phyloP scores from a whole-genome alignment of 441 rosid species.

The Adansonia gregorii region DNA sequence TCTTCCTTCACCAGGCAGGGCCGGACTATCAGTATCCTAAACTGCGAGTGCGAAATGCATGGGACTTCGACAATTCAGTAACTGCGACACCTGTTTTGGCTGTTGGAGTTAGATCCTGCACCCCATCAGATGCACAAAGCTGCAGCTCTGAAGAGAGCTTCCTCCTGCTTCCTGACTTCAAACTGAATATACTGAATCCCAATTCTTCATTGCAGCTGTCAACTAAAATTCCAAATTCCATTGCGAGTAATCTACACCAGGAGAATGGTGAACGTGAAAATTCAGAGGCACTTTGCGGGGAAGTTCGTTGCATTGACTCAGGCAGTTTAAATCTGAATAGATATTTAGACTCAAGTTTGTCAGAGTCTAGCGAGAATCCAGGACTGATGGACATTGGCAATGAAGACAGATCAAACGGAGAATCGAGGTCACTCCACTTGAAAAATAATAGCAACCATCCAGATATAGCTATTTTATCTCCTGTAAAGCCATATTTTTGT shows the following conservation, averaged over 20 bases:
- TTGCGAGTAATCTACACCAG: conserved; percentile 35
- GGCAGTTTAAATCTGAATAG: conserved; percentile 41
- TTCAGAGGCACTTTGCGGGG: conserved; percentile 58
- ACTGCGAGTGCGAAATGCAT: conserved; percentile 67
- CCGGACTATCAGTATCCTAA: conserved; percentile 66
- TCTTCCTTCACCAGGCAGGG: conserved; percentile 48
- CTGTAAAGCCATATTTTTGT: conserved; percentile 47
- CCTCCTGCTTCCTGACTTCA: conserved; percentile 55
- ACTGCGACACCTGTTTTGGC: conserved; percentile 39
- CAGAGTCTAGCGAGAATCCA: conserved; percentile 36
- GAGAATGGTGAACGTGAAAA: conserved; percentile 49
- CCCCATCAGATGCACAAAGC: conserved; percentile 58
- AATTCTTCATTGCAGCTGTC: conserved; percentile 46
- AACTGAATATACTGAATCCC: conserved; percentile 44
- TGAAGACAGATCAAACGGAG: conserved; percentile 42
- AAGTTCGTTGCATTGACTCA: conserved; percentile 58
- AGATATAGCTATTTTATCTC: conserved; percentile 40
- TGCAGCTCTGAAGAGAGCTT: conserved; percentile 59
- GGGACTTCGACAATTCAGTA: conserved; percentile 55
- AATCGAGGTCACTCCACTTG: conserved; percentile 34
- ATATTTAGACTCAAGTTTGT: conserved; percentile 35
- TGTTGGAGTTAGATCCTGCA: conserved; percentile 39
- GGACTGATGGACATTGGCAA: conserved; percentile 41
- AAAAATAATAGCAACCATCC: conserved; percentile 35
- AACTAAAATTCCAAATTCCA: conserved; percentile 36